Percentiles rank a stretch among this genome's conserved stretches.
Conservation (phyloP, 2,329 filamentous ascomycete genomes). For the Saccharata proteae region DNA sequence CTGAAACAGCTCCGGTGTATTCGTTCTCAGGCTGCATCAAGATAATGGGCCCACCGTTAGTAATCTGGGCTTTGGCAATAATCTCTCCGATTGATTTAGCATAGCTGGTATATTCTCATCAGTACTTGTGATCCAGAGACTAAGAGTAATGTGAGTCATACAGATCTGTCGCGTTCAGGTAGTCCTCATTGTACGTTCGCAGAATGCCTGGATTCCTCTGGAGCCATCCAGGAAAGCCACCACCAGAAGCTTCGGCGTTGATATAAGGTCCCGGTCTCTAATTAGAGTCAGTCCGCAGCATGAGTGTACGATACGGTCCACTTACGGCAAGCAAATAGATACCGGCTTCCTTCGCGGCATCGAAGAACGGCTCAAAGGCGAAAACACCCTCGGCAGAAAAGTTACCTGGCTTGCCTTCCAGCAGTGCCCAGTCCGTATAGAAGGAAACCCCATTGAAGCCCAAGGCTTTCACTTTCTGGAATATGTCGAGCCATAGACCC, state of each 20-base stretch:
- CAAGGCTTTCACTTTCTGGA: conserved; percentile 71
- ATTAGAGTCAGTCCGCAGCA: conserved; percentile 6
- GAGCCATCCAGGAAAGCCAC: conserved; percentile 72
- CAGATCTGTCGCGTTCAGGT: conserved; percentile 54
- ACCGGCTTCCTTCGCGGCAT: conserved; percentile 58
- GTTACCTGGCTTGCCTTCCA: conserved; percentile 60
- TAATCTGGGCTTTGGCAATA: conserved; percentile 67
- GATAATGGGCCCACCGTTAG: conserved; percentile 69
- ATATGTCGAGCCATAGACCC: conserved; percentile 55
- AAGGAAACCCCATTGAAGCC: conserved; percentile 73
- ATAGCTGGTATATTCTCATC: too few species aligned
- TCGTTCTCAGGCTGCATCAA: conserved; percentile 75
- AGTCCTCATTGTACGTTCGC: conserved; percentile 50
- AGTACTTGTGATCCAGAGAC: conserved; percentile 3
- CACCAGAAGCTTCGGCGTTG: conserved; percentile 65
- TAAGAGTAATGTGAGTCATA: conserved; percentile 24
- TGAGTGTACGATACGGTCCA: neutral
- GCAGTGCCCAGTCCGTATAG: conserved; percentile 66
- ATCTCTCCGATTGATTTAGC: conserved; percentile 48
- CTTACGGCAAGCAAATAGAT: conserved; percentile 59
- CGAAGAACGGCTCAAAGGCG: conserved; percentile 61
- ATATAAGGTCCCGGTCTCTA: conserved; percentile 56
- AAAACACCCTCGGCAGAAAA: conserved; percentile 63
- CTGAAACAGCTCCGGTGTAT: conserved; percentile 44
- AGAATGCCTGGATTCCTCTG: conserved; percentile 53